Percentiles rank a stretch among this genome's conserved stretches.
Evolutionary conservation across 768 basidiomycete species (phyloP).

Genomic region (Lenzites betulinus): DNA sequence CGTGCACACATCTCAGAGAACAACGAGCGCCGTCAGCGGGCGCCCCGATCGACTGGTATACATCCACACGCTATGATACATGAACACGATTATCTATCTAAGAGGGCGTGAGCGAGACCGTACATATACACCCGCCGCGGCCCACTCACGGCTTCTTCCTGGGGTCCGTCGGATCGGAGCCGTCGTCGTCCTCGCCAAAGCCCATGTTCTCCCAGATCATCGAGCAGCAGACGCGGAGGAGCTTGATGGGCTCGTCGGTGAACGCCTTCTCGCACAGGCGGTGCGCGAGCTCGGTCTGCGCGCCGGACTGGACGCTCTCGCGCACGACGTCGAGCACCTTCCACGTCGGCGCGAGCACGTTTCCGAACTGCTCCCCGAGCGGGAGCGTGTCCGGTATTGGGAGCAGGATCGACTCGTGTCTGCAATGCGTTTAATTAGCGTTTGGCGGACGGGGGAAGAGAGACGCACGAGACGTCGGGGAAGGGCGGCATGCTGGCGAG

Average conservation of each 20-base stretch:
- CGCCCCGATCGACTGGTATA: background rate
- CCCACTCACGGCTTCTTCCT: constrained; percentile 2
- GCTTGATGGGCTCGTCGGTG: constrained; percentile 57
- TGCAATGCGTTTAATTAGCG: constrained; percentile 4
- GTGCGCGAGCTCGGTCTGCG: constrained; percentile 55
- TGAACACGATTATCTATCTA: background rate
- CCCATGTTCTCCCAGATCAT: constrained; percentile 41
- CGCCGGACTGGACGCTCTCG: constrained; percentile 58
- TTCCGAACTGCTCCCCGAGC: constrained; percentile 53
- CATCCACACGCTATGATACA: background rate
- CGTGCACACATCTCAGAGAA: too few species aligned
- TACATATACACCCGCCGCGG: background rate
- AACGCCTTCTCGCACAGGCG: constrained; percentile 66
- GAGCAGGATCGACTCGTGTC: constrained; percentile 49
- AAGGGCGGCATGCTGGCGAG: constrained; percentile 16
- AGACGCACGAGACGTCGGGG: constrained; percentile 23
- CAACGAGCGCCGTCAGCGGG: too few species aligned
- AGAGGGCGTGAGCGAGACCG: background rate
- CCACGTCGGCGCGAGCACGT: constrained; percentile 58
- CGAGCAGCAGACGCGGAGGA: constrained; percentile 42
- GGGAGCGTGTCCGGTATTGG: constrained; percentile 59
- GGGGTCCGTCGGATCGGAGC: background rate
- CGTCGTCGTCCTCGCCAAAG: background rate
- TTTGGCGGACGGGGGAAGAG: background rate
- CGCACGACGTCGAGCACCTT: constrained; percentile 52